phyloP scores from a whole-genome alignment of 1,284 basidiomycete species.

The Mycosarcoma maydis region DNA sequence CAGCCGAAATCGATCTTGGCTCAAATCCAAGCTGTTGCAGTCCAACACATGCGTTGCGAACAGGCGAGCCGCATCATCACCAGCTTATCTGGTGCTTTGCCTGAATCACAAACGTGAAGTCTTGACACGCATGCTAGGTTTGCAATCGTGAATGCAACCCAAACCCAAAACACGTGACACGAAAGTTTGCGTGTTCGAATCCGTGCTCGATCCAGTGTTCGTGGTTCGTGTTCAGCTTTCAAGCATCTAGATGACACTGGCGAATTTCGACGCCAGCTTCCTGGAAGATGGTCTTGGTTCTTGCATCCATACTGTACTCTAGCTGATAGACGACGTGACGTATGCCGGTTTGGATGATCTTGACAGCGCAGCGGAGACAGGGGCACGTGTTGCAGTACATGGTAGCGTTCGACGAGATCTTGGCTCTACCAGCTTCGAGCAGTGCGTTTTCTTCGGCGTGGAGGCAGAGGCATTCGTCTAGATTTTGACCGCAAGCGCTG shows the following conservation, averaged over 20 bases:
- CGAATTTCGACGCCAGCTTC: slow-evolving; percentile 68
- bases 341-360: slow-evolving; percentile 95
- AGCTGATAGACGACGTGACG: slow-evolving; percentile 93
- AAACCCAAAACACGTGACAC: too few species aligned
- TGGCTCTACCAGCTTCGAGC: slow-evolving; percentile 81
- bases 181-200: too few species aligned
- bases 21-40: too few species aligned
- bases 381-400: slow-evolving; percentile 94
- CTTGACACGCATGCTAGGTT: too few species aligned
- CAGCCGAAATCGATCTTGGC: too few species aligned
- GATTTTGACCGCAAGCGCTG: slow-evolving; percentile 70
- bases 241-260: slow-evolving; percentile 46
- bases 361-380: slow-evolving; percentile 92
- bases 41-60: too few species aligned
- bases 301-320: slow-evolving; percentile 76
- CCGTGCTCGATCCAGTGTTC: too few species aligned
- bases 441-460: slow-evolving; percentile 99
- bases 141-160: too few species aligned
- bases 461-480: slow-evolving; percentile 88
- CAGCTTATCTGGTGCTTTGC: too few species aligned
- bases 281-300: slow-evolving; percentile 65
- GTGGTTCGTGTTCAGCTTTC: too few species aligned
- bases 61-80: too few species aligned
- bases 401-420: slow-evolving; percentile 71
- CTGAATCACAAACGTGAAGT: too few species aligned